Conservation (phyloP, 176 grass and related monocot species). For the Typha latifolia region DNA sequence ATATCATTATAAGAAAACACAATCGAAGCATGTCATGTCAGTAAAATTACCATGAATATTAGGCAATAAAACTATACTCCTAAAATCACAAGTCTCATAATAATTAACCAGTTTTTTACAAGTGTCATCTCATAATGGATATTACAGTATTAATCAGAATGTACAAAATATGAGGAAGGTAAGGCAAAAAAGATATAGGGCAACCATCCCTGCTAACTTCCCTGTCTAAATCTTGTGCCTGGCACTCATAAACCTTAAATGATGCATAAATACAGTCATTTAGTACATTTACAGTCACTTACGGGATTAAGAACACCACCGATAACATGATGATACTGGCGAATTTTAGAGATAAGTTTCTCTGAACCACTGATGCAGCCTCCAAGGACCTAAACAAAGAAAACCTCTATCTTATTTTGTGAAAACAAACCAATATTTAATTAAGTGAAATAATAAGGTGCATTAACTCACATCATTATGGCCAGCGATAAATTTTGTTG, state of each 20-base stretch:
- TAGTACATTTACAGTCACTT: conserved; percentile 11
- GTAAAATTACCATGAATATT: too few relatives aligned
- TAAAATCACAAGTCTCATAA: too few relatives aligned
- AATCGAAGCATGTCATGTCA: neutral
- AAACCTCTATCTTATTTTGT: conserved; percentile 2
- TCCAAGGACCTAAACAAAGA: conserved; percentile 42
- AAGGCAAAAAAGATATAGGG: too few relatives aligned
- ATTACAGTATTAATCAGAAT: too few relatives aligned
- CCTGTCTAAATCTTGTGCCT: neutral
- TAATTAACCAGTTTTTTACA: too few relatives aligned
- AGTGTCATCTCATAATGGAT: too few relatives aligned
- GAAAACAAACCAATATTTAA: conserved; percentile 9
- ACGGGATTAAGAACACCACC: conserved; percentile 80
- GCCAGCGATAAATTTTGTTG: conserved; percentile 94
- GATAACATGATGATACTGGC: conserved; percentile 60
- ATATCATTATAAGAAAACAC: neutral
- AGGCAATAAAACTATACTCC: too few relatives aligned
- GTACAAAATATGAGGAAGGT: too few relatives aligned
- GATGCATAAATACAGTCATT: neutral
- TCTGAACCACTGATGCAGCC: conserved; percentile 66
- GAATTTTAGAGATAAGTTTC: conserved; percentile 39
- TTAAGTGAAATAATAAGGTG: neutral
- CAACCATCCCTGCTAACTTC: too few relatives aligned
- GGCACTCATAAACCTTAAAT: neutral
- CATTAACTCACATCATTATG: conserved; percentile 85